Conservation (phyloP, 2,329 filamentous ascomycete genomes). For the Onygenales sp. region DNA sequence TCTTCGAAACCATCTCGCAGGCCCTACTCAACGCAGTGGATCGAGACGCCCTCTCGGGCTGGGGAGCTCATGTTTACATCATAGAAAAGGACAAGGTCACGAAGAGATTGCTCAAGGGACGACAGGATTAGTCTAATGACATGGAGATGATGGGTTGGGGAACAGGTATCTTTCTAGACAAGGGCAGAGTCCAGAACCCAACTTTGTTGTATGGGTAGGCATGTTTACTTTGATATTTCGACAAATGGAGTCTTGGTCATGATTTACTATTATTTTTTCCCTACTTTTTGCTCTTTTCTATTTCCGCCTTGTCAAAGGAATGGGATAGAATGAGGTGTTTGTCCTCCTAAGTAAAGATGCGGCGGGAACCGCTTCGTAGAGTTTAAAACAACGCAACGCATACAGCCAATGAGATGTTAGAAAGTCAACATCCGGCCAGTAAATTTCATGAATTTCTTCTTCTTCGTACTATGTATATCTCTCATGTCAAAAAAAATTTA, state of each 20-base stretch:
- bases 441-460: too few species aligned
- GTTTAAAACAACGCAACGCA: too few species aligned
- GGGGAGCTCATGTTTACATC: slow-evolving; percentile 98
- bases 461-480: too few species aligned
- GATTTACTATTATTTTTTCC: not conserved
- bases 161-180: slow-evolving; percentile 1
- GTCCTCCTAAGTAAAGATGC: too few species aligned
- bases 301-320: too few species aligned
- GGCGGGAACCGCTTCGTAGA: too few species aligned
- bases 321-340: too few species aligned
- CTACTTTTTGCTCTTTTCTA: not conserved
- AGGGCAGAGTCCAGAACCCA: not conserved
- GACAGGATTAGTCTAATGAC: slow-evolving; percentile 62
- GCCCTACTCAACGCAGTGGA: slow-evolving; percentile 91
- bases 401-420: too few species aligned
- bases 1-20: slow-evolving; percentile 98
- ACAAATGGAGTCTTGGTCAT: slow-evolving; percentile 1
- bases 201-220: not conserved
- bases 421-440: too few species aligned
- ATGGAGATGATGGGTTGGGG: slow-evolving; percentile 10
- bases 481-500: too few species aligned
- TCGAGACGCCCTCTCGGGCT: slow-evolving; percentile 90
- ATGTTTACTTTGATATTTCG: not conserved
- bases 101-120: slow-evolving; percentile 94
- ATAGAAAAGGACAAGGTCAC: slow-evolving; percentile 99